phyloP scores from a whole-genome alignment of 768 basidiomycete genomes.

The Scleroderma bovista region DNA sequence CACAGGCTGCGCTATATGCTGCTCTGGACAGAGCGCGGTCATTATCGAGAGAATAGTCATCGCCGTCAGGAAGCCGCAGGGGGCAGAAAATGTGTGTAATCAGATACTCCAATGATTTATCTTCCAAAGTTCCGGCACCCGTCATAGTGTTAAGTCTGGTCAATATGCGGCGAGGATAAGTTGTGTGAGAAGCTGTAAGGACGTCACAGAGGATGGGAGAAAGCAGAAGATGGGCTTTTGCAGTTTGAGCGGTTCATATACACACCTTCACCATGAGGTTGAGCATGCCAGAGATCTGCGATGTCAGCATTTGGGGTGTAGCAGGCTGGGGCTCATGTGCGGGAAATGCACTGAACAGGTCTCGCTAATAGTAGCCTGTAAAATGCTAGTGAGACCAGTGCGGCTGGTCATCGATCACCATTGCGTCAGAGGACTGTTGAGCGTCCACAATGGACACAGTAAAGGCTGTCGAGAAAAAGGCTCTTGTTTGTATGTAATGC shows the following conservation, averaged over 20 bases:
- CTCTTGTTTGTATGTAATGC: no score
- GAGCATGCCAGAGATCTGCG: background rate
- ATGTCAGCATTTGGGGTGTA: no score
- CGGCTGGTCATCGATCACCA: no score
- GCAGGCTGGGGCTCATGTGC: no score
- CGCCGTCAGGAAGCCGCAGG: conserved; percentile 30
- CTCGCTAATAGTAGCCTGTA: no score
- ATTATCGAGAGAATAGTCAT: conserved; percentile 21
- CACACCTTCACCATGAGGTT: background rate
- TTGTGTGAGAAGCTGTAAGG: background rate
- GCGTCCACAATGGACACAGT: no score
- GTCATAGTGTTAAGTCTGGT: background rate
- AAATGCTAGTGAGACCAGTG: no score
- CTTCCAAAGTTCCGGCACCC: background rate
- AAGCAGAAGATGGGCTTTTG: background rate
- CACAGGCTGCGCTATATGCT: conserved; percentile 13
- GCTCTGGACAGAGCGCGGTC: conserved; percentile 23
- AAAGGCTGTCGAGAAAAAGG: no score
- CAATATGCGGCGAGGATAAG: background rate
- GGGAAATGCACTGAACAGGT: no score
- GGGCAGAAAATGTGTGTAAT: conserved; percentile 39
- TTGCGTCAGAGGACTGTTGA: no score
- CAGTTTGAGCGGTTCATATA: background rate
- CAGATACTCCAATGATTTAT: conserved; percentile 18
- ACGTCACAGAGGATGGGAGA: background rate